Evolutionary conservation across 2,329 filamentous ascomycete species (phyloP), one percentile per base, ranked within the genome.

Genomic region (Claviceps sp.): DNA sequence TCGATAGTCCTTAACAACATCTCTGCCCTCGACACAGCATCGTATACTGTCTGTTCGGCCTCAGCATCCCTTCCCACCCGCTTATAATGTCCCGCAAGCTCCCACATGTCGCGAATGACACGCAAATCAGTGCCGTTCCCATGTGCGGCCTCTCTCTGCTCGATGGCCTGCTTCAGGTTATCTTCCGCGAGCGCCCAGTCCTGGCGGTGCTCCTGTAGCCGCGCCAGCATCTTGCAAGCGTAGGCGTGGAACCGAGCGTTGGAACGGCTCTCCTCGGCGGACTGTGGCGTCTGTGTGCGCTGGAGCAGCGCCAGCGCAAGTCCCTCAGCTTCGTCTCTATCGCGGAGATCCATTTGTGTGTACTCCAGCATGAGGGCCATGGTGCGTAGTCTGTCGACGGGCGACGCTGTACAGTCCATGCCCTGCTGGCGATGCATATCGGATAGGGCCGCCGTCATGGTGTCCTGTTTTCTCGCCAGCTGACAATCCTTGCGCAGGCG

Each of bases 81-180:
- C 47, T 65, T 57, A 44, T 63, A 66, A 52, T 68, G 63, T 3
- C 57, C 61, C 18, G 65, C 64, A 7, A 68, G 61, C 55, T 68
- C 66, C 66, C 66, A 68, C 62, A 68, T 65, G 55, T 68, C 66
- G 43, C 66, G 61, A 44, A 68, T 65, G 30, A 68, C 66, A 30
- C 66, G 62, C 55, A 68, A 45, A 47, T 68, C 61, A 46, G 61
- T 64, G 46, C 59, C 58, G 13, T 63, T 61, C 22, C 66, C 66
- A 46, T 68, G 66, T 2, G 66, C 66, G 7, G 60, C 58, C 58
- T 67, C 66, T 41, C 66, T 62, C 56, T 64, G 68, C 42, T 54
- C 55, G 16, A 68, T 60, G 8, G 66, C 65, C 30, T 57, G 56
- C 51, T 59, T 59, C 26, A 68, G 54, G 22, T 68, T 68, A 53